Base-by-base conservation (phyloP, 805 yeast genomes). In the Saturnispora halmiae region DNA sequence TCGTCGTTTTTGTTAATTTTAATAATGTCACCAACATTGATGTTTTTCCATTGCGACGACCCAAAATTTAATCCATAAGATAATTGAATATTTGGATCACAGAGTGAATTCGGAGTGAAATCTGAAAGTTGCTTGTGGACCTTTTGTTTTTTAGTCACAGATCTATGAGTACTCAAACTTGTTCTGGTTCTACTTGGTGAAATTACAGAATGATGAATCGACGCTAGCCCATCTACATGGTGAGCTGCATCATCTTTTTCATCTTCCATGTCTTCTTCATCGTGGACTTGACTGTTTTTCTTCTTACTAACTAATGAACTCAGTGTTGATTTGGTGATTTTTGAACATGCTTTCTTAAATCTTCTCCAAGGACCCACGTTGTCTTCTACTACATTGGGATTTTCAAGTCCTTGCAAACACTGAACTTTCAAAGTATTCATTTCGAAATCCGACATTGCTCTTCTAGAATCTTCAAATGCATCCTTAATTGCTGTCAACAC, bases 1-100 rank as follows among this genome's bases (percentile, higher is more conserved):
- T 82, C 90, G 54, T 82, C 92, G 53, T 82, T 77, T 48, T 76
- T 75, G 46, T 79, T 73, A 20, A 82, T 68, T 51, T 88, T 66
- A 20, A 82, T 69, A 36, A 82, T 65, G 51, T 82, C 88, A 47
- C 94, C 94, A 20, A 82, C 87, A 32, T 64, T 60, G 27, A 82
- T 73, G 50, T 73, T 75, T 58, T 81, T 81, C 92, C 92, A 82
- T 43, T 52, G 55, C 13, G 45, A 46, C 19, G 51, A 53, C 19
- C 44, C 44, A 30, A 59, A 59, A 28, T 51, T 50, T n/a, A 66
- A 66, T 4, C 51, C 49, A 26, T 58, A 61, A 6, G 61, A 44
- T 2, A 63, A 56, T 3, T 51, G 49, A 25, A 52, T 44, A 29
- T 51, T 46, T 3, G 60, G 65, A 44, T 66, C 64, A 13, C 55